These are phyloP conservation scores for Agrocybe pediades DNA, from an alignment of 768 basidiomycete genomes.

Conservation along the genomic window DNA sequence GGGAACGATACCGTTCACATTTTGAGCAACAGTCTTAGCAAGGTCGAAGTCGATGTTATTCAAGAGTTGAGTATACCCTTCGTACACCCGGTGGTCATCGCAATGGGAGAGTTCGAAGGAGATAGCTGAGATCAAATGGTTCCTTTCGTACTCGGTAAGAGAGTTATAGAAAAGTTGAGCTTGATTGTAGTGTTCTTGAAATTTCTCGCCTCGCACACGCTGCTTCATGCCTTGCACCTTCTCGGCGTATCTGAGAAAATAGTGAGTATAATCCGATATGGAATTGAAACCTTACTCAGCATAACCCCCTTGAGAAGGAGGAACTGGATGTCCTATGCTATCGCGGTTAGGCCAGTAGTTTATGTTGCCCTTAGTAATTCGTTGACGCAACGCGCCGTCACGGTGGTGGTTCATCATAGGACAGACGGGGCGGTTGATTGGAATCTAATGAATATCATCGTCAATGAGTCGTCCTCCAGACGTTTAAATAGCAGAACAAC, in stretches of 20 bases:
- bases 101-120: slow-evolving; percentile 87
- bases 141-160: slow-evolving; percentile 63
- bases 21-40: slow-evolving; percentile 65
- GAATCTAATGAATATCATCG: slow-evolving; percentile 46
- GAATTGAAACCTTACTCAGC: slow-evolving; percentile 41
- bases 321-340: slow-evolving; percentile 46
- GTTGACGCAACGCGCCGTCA: slow-evolving; percentile 59
- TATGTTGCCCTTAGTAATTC: slow-evolving; percentile 55
- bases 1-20: slow-evolving; percentile 64
- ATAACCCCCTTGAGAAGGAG: slow-evolving; percentile 57
- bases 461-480: background rate
- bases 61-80: slow-evolving; percentile 65
- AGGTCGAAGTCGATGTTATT: slow-evolving; percentile 76
- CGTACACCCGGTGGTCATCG: slow-evolving; percentile 72
- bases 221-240: slow-evolving; percentile 56
- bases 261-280: background rate
- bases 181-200: slow-evolving; percentile 78
- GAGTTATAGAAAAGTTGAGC: slow-evolving; percentile 87
- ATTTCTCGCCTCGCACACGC: slow-evolving; percentile 69
- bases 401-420: slow-evolving; percentile 73
- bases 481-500: slow-evolving; percentile 10
- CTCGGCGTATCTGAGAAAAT: slow-evolving; percentile 42
- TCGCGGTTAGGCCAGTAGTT: slow-evolving; percentile 89
- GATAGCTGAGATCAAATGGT: slow-evolving; percentile 70
- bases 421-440: slow-evolving; percentile 81